Conservation (phyloP, 2,329 filamentous ascomycete species). For the Stagonosporopsis cucurbitacearum region DNA sequence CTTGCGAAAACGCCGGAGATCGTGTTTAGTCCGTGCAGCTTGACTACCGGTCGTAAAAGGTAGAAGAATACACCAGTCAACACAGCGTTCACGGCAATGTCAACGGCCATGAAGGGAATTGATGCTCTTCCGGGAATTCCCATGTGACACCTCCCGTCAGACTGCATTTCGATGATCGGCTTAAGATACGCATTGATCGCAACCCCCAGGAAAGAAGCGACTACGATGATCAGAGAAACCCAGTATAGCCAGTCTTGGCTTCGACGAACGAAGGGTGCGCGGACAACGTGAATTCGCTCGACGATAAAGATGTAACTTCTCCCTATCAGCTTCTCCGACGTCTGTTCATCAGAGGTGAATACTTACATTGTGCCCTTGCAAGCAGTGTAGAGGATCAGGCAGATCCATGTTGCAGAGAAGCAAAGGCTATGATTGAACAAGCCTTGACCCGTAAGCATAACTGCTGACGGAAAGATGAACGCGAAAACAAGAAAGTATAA, state of each 20-base stretch:
- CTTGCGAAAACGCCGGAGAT: conserved; percentile 3
- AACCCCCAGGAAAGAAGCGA: conserved; percentile 27
- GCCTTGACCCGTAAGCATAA: conserved; percentile 34
- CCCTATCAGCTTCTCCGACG: neutral
- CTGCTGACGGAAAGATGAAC: conserved; percentile 16
- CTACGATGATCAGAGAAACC: conserved; percentile 25
- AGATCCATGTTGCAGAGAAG: conserved; percentile 39
- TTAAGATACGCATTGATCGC: conserved; percentile 29
- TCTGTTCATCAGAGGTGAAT: neutral
- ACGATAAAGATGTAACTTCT: conserved; percentile 46
- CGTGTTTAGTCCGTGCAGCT: conserved; percentile 9
- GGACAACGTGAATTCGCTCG: conserved; percentile 45
- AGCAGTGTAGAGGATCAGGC: conserved; percentile 43
- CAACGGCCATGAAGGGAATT: conserved; percentile 42
- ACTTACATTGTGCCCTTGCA: conserved; percentile 34
- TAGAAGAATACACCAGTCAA: conserved; percentile 44
- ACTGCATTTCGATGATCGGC: conserved; percentile 35
- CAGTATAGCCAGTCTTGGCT: conserved; percentile 39
- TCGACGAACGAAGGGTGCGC: conserved; percentile 33
- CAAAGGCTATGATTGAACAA: conserved; percentile 31
- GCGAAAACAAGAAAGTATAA: conserved; percentile 15
- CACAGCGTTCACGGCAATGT: conserved; percentile 40
- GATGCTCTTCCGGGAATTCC: conserved; percentile 41
- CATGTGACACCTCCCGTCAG: conserved; percentile 42
- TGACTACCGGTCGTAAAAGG: conserved; percentile 33